These are phyloP conservation scores for Aphanomyces euteiches DNA, from an alignment of 352 stramenopile genomes.

Conservation along the genomic window DNA sequence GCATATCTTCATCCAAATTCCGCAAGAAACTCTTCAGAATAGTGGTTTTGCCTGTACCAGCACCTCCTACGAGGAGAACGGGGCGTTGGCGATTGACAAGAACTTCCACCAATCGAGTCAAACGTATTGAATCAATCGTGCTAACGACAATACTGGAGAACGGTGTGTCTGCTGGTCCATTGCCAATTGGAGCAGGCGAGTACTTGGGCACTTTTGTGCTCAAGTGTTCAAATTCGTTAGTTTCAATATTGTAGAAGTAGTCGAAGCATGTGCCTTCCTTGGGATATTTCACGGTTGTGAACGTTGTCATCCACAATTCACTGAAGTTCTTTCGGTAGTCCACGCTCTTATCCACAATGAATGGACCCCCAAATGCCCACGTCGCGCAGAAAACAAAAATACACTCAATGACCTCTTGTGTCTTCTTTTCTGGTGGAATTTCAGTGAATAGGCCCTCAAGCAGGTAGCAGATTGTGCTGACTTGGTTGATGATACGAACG, in stretches of 20 bases:
- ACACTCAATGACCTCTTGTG: constrained; percentile 90
- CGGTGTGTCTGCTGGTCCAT: constrained; percentile 88
- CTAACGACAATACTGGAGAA: constrained; percentile 96
- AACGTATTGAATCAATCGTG: constrained; percentile 94
- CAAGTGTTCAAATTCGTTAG: constrained; percentile 92
- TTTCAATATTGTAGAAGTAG: constrained; percentile 95
- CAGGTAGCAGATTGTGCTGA: constrained; percentile 95
- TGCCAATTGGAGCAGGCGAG: constrained; percentile 87
- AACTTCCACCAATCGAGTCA: constrained; percentile 93
- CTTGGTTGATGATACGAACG: constrained; percentile 93
- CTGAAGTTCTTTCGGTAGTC: constrained; percentile 89
- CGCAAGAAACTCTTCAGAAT: constrained; percentile 96
- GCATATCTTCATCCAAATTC: constrained; percentile 89
- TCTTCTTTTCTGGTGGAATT: constrained; percentile 88
- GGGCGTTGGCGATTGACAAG: constrained; percentile 91
- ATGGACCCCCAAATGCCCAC: constrained; percentile 95
- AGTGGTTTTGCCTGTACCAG: constrained; percentile 96
- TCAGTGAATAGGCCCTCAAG: constrained; percentile 89
- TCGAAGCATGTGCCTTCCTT: constrained; percentile 96
- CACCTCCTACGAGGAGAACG: constrained; percentile 94
- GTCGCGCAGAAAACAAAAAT: constrained; percentile 96
- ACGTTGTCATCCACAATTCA: constrained; percentile 75
- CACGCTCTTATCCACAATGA: constrained; percentile 91
- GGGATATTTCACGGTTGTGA: constrained; percentile 89
- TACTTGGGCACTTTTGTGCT: constrained; percentile 91